Evolutionary conservation across 2,329 filamentous ascomycete species (phyloP).

Genomic region (Fusarium proliferatum): DNA sequence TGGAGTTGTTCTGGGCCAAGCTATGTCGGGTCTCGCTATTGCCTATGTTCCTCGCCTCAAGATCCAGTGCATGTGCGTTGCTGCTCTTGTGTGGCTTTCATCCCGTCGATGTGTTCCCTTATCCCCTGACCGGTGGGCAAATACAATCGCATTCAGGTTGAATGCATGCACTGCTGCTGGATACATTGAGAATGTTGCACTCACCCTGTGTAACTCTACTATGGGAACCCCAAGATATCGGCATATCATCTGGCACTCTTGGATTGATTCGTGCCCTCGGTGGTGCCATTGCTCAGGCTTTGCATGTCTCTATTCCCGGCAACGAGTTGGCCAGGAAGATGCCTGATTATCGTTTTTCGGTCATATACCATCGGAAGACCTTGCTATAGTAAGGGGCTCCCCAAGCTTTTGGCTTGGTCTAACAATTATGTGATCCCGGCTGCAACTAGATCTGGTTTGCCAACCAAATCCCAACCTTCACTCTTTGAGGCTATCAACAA

Average conservation of each 20-base stretch:
- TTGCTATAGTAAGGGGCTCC: no score
- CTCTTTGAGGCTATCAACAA: constrained; percentile 50
- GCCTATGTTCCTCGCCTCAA: constrained; percentile 53
- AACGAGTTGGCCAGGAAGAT: constrained; percentile 51
- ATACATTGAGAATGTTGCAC: constrained; percentile 54
- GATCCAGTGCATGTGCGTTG: constrained; percentile 49
- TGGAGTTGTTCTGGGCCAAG: constrained; percentile 55
- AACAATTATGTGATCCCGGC: constrained; percentile 42
- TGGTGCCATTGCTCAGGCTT: constrained; percentile 51
- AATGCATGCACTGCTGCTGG: constrained; percentile 50
- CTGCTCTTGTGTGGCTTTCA: constrained; percentile 48
- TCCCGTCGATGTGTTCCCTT: constrained; percentile 48
- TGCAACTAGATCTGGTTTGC: constrained; percentile 48
- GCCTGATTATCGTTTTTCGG: constrained; percentile 10
- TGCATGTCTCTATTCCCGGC: constrained; percentile 52
- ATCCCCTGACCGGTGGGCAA: constrained; percentile 43
- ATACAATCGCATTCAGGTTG: constrained; percentile 49
- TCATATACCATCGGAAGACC: no score
- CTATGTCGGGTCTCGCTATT: constrained; percentile 50
- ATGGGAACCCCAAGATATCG: constrained; percentile 59
- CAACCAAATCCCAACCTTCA: constrained; percentile 45
- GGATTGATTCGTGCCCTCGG: constrained; percentile 58
- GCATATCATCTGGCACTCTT: constrained; percentile 56
- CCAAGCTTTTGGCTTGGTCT: no score
- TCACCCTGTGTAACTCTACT: constrained; percentile 57